Evolutionary conservation across 1,139 yeast genomes (phyloP).

Genomic region (Eremothecium coryli): DNA sequence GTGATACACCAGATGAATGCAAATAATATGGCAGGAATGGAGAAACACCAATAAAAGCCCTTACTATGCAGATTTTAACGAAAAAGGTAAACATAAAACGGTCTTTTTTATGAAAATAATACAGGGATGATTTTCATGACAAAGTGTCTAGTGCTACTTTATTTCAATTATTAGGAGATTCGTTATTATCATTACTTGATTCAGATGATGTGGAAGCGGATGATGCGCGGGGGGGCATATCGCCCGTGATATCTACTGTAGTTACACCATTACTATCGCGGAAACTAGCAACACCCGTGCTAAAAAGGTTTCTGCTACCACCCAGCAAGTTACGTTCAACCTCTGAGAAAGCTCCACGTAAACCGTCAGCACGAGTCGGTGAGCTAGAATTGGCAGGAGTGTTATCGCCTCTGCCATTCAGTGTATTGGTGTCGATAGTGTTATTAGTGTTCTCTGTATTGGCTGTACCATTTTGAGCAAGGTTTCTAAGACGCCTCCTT

Average conservation of each 20-base stretch:
- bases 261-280: slow-evolving; percentile 11
- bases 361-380: no score
- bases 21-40: not conserved
- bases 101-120: no score
- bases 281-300: slow-evolving; percentile 13
- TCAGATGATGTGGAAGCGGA: slow-evolving; percentile 2
- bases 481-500: not conserved
- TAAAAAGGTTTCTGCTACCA: slow-evolving; percentile 7
- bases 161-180: not conserved
- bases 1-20: not conserved
- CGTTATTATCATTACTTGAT: not conserved
- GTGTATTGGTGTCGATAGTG: no score
- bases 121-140: no score
- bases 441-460: not conserved
- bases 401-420: no score
- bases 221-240: slow-evolving; percentile 7
- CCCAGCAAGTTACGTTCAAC: not conserved
- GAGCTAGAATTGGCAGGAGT: not conserved
- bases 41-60: not conserved
- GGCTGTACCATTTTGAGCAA: not conserved
- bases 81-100: not conserved
- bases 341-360: no score
- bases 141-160: no score
- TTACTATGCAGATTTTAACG: not conserved
- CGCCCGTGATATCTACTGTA: slow-evolving; percentile 11